Evolutionary conservation across 768 basidiomycete genomes (phyloP), one percentile per base, ranked within the genome.

Genomic region (Tephrocybe sp.): DNA sequence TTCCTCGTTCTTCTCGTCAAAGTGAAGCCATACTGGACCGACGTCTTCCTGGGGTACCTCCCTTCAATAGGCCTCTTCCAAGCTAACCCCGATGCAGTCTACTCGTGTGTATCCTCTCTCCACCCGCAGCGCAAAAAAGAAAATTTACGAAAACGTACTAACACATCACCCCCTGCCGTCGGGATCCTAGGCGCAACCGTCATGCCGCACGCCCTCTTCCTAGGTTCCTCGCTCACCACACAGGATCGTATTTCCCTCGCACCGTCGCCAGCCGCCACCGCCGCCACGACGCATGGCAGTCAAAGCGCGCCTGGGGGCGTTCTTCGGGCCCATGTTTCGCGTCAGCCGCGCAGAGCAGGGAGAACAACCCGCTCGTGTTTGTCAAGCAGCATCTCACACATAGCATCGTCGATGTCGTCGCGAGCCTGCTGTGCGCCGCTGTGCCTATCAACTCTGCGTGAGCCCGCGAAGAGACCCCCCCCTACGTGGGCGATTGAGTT

Each of bases 391-490:
- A 86, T 59, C 68, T 86, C n/a, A 63, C 66, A 24, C 82, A 85
- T 55, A 75, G 76, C 0, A 71, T 80, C 58, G 68, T 76, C 48
- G 85, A 90, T 58, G 73, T 89, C 10, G 70, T 79, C 10, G 55
- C 72, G 32, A 82, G 81, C 55, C 68, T 93, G 33, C 64, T 91
- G 36, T 79, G 80, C 2, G 72, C 92, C 48, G 91, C 91, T 0
- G 75, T 92, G 14, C 75, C 85, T 14, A 88, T 92, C 67, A 93
- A 93, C 61, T 78, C 88, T 12, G 68, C 85, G 85, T 84, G 50
- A 59, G 69, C 56, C 28, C 5, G 10, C 20, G 18, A 11, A 3
- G 3, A 18, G 20, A n/a, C 38, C 7, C 20, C 10, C 7, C n/a
- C n/a, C n/a, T n/a, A n/a, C n/a, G n/a, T n/a, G n/a, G n/a, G n/a